Evolutionary conservation across 164 flowering plant species (phyloP).

Genomic region (Vitis rotundifolia): DNA sequence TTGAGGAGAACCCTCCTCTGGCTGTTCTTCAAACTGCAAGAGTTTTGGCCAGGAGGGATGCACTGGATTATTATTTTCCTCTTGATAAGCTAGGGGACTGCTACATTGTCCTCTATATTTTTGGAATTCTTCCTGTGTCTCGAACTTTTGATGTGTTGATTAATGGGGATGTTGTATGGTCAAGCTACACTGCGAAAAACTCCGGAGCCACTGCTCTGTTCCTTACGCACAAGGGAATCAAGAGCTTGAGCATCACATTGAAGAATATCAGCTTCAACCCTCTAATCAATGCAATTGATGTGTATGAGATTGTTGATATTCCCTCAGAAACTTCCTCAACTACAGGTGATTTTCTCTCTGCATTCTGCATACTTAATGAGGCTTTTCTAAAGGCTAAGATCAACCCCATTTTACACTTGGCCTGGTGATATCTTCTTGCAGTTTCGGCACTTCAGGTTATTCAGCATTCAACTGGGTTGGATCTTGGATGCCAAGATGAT

Average conservation of each 20-base stretch:
- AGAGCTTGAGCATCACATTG: constrained; percentile 57
- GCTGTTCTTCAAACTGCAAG: constrained; percentile 74
- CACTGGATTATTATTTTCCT: constrained; percentile 53
- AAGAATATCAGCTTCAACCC: constrained; percentile 56
- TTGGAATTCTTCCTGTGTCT: constrained; percentile 74
- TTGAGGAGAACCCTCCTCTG: constrained; percentile 60
- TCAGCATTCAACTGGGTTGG: constrained; percentile 63
- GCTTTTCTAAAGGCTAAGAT: neutral
- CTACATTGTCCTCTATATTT: constrained; percentile 68
- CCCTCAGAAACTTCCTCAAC: constrained; percentile 73
- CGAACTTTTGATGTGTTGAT: constrained; percentile 60
- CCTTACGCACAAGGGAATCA: constrained; percentile 35
- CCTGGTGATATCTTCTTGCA: constrained; percentile 30
- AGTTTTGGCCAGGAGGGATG: constrained; percentile 51
- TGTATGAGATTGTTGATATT: constrained; percentile 67
- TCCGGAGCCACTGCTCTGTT: constrained; percentile 42
- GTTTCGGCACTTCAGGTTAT: constrained; percentile 89
- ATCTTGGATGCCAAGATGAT: constrained; percentile 87
- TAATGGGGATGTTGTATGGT: constrained; percentile 49
- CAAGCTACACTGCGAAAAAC: constrained; percentile 49
- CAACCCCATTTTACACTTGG: neutral
- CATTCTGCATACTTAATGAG: neutral
- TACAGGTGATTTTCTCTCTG: constrained; percentile 47
- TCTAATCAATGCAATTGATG: constrained; percentile 77
- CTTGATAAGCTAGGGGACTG: constrained; percentile 60